Evolutionary conservation across 805 yeast species (phyloP).

Genomic region (Monosporozyma yasuniensis): DNA sequence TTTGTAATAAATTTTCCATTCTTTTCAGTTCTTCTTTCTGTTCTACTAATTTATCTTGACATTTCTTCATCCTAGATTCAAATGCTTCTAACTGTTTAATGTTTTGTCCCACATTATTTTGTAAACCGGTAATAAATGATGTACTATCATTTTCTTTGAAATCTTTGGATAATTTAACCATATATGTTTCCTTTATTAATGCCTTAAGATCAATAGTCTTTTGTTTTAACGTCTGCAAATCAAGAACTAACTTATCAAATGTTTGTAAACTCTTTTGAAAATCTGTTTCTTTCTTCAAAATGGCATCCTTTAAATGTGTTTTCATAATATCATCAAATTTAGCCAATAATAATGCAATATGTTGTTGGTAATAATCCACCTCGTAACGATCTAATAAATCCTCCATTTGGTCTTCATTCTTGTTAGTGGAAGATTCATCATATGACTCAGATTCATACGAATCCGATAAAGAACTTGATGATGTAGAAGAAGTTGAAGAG

Average conservation of each 20-base stretch:
- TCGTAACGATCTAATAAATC: constrained; percentile 13
- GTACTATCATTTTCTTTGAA: constrained; percentile 21
- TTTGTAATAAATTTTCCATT: constrained; percentile 19
- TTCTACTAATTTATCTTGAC: constrained; percentile 13
- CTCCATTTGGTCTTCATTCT: neutral
- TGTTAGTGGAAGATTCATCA: neutral
- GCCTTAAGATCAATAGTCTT: constrained; percentile 19
- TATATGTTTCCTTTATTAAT: constrained; percentile 23
- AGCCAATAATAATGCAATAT: constrained; percentile 16
- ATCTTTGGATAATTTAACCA: constrained; percentile 23
- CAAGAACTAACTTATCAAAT: constrained; percentile 16
- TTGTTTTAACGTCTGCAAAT: constrained; percentile 24
- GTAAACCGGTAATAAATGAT: constrained; percentile 19
- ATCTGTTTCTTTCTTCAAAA: constrained; percentile 23
- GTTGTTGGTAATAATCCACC: constrained; percentile 16
- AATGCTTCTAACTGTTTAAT: constrained; percentile 22
- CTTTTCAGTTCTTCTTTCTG: constrained; percentile 23
- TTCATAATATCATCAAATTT: constrained; percentile 21
- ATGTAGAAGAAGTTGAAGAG: constrained; percentile 2
- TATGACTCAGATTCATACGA: neutral
- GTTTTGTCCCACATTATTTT: constrained; percentile 9
- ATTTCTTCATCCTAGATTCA: constrained; percentile 21
- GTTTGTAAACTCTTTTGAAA: constrained; percentile 24
- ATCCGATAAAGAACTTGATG: constrained; percentile 5
- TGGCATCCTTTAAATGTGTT: constrained; percentile 13